These are phyloP conservation scores for Hypoxylon fragiforme DNA, from an alignment of 495 filamentous ascomycete genomes.

Conservation along the genomic window DNA sequence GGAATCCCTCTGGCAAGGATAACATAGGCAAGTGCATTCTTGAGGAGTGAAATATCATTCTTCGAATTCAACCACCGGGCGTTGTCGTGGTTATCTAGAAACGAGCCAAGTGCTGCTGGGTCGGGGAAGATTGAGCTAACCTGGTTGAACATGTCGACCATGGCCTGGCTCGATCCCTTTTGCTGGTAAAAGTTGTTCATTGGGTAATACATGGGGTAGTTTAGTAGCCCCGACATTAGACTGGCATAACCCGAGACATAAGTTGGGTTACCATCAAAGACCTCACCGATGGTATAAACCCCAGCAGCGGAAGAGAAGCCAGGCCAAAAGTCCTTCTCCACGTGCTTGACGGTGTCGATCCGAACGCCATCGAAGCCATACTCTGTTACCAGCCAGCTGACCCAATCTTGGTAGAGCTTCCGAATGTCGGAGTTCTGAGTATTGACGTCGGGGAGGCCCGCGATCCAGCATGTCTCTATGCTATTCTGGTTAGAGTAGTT, in stretches of 20 bases:
- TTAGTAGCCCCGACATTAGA: constrained; percentile 64
- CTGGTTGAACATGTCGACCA: constrained; percentile 61
- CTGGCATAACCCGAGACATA: constrained; percentile 70
- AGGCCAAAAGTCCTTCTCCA: constrained; percentile 70
- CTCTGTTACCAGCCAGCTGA: constrained; percentile 61
- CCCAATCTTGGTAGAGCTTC: constrained; percentile 66
- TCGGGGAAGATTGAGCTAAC: constrained; percentile 51
- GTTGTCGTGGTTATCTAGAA: constrained; percentile 81
- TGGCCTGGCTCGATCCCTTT: constrained; percentile 58
- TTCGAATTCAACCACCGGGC: constrained; percentile 64
- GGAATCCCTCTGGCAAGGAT: constrained; percentile 62
- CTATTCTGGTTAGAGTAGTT: constrained; percentile 62
- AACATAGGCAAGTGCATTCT: constrained; percentile 71
- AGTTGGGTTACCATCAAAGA: constrained; percentile 61
- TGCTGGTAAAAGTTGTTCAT: constrained; percentile 65
- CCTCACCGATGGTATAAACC: constrained; percentile 72
- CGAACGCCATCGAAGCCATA: constrained; percentile 81
- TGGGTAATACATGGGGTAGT: constrained; percentile 60
- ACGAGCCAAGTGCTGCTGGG: constrained; percentile 56
- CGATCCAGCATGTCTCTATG: constrained; percentile 66
- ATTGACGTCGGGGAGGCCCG: constrained; percentile 68
- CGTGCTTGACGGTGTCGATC: constrained; percentile 74
- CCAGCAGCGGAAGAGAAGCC: constrained; percentile 66
- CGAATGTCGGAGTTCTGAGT: constrained; percentile 63
- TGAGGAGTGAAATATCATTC: constrained; percentile 59